Evolutionary conservation across 2,329 filamentous ascomycete species (phyloP), one percentile per base, ranked within the genome.

Genomic region (Fusarium sp.): DNA sequence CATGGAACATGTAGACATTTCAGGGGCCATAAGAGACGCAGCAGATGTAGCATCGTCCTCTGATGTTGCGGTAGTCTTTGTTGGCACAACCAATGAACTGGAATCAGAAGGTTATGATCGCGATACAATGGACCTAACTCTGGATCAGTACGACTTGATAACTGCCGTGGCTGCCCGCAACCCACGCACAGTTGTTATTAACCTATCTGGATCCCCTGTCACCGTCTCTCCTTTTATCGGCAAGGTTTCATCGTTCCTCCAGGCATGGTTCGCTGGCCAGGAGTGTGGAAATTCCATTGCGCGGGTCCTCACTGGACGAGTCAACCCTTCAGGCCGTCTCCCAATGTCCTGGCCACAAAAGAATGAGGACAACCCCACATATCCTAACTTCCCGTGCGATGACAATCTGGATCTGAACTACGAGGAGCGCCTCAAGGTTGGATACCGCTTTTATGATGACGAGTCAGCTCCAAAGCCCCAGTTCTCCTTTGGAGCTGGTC

Each of bases 31-130:
- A 1, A 17, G 3, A 2, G n/a, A 52, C 1, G 57, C 54, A 2
- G 32, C 25, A 0, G 45, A 59, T 0, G 11, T 9, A 2, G 57
- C 45, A 8, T n/a, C 4, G 8, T n/a, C 25, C 4, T 51, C 39
- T 7, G 40, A 52, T 2, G 19, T 33, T 0, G 57, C 57, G 0
- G 22, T 61, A 7, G 25, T 61, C 0, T 59, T 59, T n/a, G 54
- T 61, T 4, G 57, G 57, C 3, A 61, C 55, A 4, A 61, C 57
- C 0, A 59, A 60, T 19, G 57, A 61, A 4, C 19, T 61, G 4
- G 57, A 61, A 9, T 61, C 57, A 4, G 57, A 61, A 3, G 57
- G 57, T 1, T 61, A 59, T 22, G 57, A 61, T 13, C 58, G 55
- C 2, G 46, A 61, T 6, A 41, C 58, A 2, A 53, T 53, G 58